These are phyloP conservation scores for Picea sitchensis DNA, from an alignment of 75 land plant genomes.

Conservation along the genomic window DNA sequence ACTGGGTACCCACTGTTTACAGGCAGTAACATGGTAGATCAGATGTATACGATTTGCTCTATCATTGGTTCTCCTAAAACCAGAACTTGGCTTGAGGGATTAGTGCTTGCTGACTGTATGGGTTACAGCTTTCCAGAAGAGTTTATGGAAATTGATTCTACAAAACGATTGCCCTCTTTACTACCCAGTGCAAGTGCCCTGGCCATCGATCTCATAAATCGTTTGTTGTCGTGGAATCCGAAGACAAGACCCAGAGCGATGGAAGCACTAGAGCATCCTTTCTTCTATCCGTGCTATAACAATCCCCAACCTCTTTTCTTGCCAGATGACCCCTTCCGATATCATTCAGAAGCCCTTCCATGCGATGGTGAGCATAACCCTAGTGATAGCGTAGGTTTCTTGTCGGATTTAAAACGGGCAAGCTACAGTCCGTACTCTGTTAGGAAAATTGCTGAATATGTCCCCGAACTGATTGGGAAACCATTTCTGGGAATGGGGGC, in stretches of 20 bases:
- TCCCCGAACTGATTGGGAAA: no score
- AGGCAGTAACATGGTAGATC: background rate
- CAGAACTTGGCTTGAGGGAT: background rate
- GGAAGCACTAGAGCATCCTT: background rate
- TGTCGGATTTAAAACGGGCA: no score
- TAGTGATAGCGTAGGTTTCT: no score
- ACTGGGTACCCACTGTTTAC: background rate
- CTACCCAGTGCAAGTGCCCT: background rate
- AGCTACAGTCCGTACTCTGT: no score
- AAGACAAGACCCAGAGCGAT: background rate
- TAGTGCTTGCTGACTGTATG: background rate
- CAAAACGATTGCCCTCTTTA: background rate
- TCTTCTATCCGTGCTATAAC: background rate
- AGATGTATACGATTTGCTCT: background rate
- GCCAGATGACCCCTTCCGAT: no score
- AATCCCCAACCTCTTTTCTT: no score
- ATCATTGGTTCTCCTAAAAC: background rate
- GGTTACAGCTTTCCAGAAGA: background rate
- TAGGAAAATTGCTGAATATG: no score
- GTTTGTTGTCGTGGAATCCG: conserved; percentile 4
- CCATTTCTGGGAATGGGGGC: no score
- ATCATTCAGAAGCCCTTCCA: no score
- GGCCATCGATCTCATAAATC: background rate
- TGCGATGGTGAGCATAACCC: no score
- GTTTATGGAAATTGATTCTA: background rate